phyloP scores from a whole-genome alignment of 768 basidiomycete genomes.

The Calocybe gangraenosa region DNA sequence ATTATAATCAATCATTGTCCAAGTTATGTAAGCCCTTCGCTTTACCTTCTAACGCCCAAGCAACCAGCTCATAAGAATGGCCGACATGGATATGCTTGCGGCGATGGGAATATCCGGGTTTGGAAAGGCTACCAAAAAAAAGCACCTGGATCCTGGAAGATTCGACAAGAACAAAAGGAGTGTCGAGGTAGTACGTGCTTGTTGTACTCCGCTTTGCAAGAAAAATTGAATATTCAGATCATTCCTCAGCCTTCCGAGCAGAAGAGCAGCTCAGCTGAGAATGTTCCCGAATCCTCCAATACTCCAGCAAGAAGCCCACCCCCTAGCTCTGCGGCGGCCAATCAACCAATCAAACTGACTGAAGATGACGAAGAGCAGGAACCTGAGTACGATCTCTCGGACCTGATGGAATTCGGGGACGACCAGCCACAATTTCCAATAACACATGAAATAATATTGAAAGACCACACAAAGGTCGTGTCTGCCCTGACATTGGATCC shows the following conservation, averaged over 20 bases:
- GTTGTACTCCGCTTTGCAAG: no score
- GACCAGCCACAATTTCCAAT: conserved; percentile 71
- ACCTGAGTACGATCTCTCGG: conserved; percentile 58
- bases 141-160: conserved; percentile 65
- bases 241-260: conserved; percentile 1
- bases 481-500: conserved; percentile 91
- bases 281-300: conserved; percentile 17
- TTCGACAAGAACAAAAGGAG: conserved; percentile 74
- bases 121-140: conserved; percentile 68
- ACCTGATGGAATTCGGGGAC: conserved; percentile 37
- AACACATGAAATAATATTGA: conserved; percentile 87
- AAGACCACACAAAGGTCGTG: conserved; percentile 95
- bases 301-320: conserved; percentile 4
- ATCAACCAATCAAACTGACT: conserved; percentile 22
- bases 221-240: conserved; percentile 2
- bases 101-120: conserved; percentile 85
- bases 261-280: background rate
- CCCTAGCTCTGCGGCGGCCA: conserved; percentile 16
- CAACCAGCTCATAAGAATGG: conserved; percentile 19
- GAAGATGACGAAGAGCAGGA: conserved; percentile 28
- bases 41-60: no score
- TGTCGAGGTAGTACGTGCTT: conserved; percentile 32
- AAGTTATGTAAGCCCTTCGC: no score
- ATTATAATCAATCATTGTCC: no score
- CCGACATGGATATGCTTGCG: conserved; percentile 67